These are phyloP conservation scores for Neophaeococcomyces mojaviensis DNA, from an alignment of 2,329 filamentous ascomycete genomes.

Conservation along the genomic window DNA sequence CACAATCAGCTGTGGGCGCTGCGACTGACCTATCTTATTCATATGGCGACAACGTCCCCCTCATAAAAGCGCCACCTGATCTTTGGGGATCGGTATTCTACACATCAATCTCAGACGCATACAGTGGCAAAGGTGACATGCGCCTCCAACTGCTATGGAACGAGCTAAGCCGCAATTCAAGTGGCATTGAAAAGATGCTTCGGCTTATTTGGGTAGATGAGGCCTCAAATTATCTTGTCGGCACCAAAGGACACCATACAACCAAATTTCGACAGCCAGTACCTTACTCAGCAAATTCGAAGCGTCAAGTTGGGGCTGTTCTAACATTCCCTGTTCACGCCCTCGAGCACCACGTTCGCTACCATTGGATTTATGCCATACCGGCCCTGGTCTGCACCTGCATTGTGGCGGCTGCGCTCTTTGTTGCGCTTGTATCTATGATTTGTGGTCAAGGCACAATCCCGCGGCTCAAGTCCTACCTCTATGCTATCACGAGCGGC, in stretches of 20 bases:
- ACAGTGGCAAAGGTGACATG: conserved; percentile 31
- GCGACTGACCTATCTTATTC: neutral
- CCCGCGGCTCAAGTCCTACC: neutral
- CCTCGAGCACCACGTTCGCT: conserved; percentile 27
- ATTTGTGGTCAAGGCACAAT: conserved; percentile 4
- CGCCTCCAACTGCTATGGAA: conserved; percentile 38
- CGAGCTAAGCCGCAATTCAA: conserved; percentile 25
- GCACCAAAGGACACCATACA: conserved; percentile 25
- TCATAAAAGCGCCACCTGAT: neutral
- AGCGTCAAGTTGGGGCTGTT: neutral
- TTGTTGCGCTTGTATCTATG: conserved; percentile 3
- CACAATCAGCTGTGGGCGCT: neutral
- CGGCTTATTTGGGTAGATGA: conserved; percentile 42
- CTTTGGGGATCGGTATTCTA: neutral
- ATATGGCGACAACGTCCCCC: conserved; percentile 1
- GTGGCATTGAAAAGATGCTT: conserved; percentile 29
- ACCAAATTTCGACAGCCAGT: conserved; percentile 1
- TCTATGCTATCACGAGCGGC: neutral
- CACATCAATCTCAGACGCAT: conserved; percentile 22
- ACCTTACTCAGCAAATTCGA: neutral
- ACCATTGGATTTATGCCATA: conserved; percentile 29
- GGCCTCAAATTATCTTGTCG: conserved; percentile 35
- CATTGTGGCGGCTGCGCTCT: neutral
- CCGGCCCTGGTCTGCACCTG: conserved; percentile 22
- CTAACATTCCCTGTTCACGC: conserved; percentile 23